Evolutionary conservation across 2,329 filamentous ascomycete genomes (phyloP), one percentile per base, ranked within the genome.

Genomic region (Paecilomyces dactylethromorphus): DNA sequence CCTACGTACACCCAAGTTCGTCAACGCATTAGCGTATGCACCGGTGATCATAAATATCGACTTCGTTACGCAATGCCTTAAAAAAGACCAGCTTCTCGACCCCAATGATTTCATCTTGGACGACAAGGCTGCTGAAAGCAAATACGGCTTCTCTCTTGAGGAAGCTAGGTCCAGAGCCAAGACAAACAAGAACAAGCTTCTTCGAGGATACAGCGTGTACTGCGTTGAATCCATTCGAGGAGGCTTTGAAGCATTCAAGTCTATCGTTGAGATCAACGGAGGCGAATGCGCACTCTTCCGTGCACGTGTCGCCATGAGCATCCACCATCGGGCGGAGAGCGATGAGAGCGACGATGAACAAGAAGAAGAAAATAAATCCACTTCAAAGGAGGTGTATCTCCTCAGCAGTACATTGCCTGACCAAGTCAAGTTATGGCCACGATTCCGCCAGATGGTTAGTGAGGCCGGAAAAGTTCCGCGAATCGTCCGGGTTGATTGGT

Each of bases 1-100:
- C 61, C 85, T 97, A 33, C 88, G 94, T 39, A 99, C 94, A 0
- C 87, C 91, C 71, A 99, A 99, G 70, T 99, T 99, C 70, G 87
- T 97, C 55, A 89, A 88, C 61, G 91, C 92, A 12, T 78, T 99
- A 29, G 92, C 94, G 18, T 87, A 86, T 60, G 92, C 90, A 0
- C 91, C 92, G 0, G 82, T 84, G 1, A 84, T 97, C 51, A 83
- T 97, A 57, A 87, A 86, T 53, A 89, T 88, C 0, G 82, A 84
- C 8, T 99, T 91, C 72, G 84, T 99, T 59, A 89, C 93, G 58
- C 81, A 84, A 24, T 91, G 89, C 53, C 80, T 97, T 11, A 85
- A 89, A 53, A 80, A 85, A 32, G 85, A 88, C 62, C 80, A 86
- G 67, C 71, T 90, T 8, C 84, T 88, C 0, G 77, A 87, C 22